Evolutionary conservation across 257 asterid species (phyloP).

Genomic region (Nicotiana noctiflora): DNA sequence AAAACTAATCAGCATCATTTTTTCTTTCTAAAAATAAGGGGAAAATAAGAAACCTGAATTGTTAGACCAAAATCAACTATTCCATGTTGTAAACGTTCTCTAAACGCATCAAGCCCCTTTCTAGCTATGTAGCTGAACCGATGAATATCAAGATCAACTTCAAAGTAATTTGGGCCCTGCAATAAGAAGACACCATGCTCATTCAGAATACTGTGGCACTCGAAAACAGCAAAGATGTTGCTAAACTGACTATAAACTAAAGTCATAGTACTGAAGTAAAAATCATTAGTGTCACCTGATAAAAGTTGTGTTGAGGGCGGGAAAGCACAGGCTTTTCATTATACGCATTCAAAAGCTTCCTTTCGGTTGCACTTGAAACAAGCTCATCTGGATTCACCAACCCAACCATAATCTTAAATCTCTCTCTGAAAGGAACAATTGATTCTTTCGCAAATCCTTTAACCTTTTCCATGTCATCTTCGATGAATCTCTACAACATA

Average conservation of each 20-base stretch:
- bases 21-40: no score
- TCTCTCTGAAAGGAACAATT: slow-evolving; percentile 54
- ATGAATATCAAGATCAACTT: slow-evolving; percentile 73
- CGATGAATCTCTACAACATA: slow-evolving; percentile 49
- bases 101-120: slow-evolving; percentile 73
- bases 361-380: slow-evolving; percentile 60
- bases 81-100: slow-evolving; percentile 61
- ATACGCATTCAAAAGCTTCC: slow-evolving; percentile 61
- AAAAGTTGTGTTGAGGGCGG: slow-evolving; percentile 71
- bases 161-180: slow-evolving; percentile 63
- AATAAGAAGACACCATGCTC: background rate
- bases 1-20: background rate
- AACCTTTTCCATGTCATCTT: slow-evolving; percentile 56
- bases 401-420: slow-evolving; percentile 67
- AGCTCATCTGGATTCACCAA: slow-evolving; percentile 63
- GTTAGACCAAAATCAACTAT: slow-evolving; percentile 60
- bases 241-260: background rate
- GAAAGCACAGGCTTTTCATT: slow-evolving; percentile 76
- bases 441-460: slow-evolving; percentile 75
- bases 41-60: slow-evolving; percentile 44
- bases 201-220: background rate
- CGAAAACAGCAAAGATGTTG: background rate
- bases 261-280: background rate
- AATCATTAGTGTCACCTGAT: slow-evolving; percentile 30
- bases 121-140: slow-evolving; percentile 84